Evolutionary conservation across 768 basidiomycete species (phyloP), one percentile per base, ranked within the genome.

Genomic region (Termitomyces heimii): DNA sequence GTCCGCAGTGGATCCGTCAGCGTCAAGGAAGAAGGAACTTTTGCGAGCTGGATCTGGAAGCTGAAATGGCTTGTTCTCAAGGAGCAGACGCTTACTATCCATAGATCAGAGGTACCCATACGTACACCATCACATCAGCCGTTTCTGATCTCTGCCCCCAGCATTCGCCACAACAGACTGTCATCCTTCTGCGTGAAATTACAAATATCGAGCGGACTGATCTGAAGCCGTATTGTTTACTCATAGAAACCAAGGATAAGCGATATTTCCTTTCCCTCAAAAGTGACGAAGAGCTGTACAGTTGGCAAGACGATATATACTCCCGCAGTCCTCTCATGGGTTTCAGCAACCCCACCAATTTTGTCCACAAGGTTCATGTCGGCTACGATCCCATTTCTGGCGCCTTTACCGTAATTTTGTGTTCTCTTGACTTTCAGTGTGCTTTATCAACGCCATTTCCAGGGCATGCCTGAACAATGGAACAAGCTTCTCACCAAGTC

Each of bases 391-490:
- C 94, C 2, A 77, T 91, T 44, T 89, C 89, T 42, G 96, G 96
- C 12, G 93, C 86, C 16, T 99, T 99, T 71, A 98, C 95, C 16
- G 93, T 92, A 65, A 64, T 90, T 80, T 50, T 28, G 12, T 28
- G 18, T 29, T 16, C 26, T 37, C 31, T 42, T n/a, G 16, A 31
- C 31, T 16, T 29, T 50, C 37, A 26, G 22, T 18, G 47, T 44
- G 16, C 42, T 53, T 59, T 52, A 56, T 44, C 45, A 44, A 53
- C 43, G 54, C 37, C 48, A 46, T 54, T 40, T 55, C 39, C 62
- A 94, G 93, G 96, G 96, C 56, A 84, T 99, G 70, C 96, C 96
- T 10, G 94, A 97, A 55, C 93, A 96, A 77, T 99, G 96, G 96
- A 91, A 84, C 66, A 92, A 94, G 60, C 79, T 99, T n/a, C 81